These are phyloP conservation scores for Aspergillus ruber DNA, from an alignment of 2,329 filamentous ascomycete species.

Conservation along the genomic window DNA sequence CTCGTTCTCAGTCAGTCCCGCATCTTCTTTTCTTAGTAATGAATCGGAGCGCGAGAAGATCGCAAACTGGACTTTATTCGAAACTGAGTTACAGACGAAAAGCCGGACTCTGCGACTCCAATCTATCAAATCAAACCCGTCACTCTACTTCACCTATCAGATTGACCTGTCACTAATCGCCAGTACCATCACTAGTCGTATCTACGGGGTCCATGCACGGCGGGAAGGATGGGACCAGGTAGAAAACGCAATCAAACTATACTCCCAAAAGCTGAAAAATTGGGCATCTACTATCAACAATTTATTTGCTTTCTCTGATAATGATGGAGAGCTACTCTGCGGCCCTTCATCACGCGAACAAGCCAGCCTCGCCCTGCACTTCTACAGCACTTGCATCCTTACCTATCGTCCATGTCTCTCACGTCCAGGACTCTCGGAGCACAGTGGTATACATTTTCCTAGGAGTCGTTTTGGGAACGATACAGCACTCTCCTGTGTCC, in stretches of 20 bases:
- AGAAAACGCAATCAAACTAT: not conserved
- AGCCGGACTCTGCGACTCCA: not conserved
- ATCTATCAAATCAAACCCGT: not conserved
- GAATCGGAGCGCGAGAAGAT: not conserved
- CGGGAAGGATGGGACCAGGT: not conserved
- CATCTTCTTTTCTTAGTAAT: slow-evolving; percentile 8
- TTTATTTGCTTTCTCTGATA: not conserved
- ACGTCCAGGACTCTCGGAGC: not conserved
- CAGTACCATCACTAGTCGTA: not conserved
- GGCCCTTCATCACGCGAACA: not conserved
- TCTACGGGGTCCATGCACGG: not conserved
- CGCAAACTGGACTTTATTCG: not conserved
- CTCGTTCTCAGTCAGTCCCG: not conserved
- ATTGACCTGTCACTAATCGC: not conserved
- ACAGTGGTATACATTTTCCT: not conserved
- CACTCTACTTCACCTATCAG: not conserved
- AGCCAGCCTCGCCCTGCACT: not conserved
- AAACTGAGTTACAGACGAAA: not conserved
- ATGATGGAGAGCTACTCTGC: not conserved
- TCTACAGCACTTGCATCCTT: not conserved
- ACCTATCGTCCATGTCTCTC: not conserved
- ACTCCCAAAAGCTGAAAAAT: not conserved
- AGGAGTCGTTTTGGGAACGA: not conserved
- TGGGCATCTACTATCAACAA: not conserved
- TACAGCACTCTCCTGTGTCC: slow-evolving; percentile 10